These are phyloP conservation scores for Suhomyces pyralidae DNA, from an alignment of 805 yeast species.

Conservation along the genomic window DNA sequence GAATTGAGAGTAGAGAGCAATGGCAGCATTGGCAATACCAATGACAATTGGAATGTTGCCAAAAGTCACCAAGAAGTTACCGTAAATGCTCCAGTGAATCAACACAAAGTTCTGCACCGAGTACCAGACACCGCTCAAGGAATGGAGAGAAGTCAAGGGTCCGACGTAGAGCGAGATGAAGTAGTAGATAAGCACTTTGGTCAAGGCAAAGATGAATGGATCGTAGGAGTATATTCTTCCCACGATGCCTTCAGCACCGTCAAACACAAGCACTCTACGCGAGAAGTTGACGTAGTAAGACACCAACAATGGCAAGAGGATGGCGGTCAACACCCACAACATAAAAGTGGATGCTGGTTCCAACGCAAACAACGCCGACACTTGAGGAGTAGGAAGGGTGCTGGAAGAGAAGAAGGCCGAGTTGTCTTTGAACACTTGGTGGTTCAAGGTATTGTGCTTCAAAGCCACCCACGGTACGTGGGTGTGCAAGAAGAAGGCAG, in stretches of 20 bases:
- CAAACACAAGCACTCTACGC: constrained; percentile 32
- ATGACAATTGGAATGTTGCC: constrained; percentile 48
- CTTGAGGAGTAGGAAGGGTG: constrained; percentile 32
- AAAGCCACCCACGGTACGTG: constrained; percentile 36
- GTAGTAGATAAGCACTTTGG: constrained; percentile 44
- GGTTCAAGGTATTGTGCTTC: constrained; percentile 34
- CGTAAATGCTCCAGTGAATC: constrained; percentile 36
- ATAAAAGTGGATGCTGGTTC: constrained; percentile 28
- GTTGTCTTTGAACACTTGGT: constrained; percentile 34
- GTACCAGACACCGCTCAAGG: constrained; percentile 23
- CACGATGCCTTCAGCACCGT: constrained; percentile 31
- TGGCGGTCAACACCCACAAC: constrained; percentile 42
- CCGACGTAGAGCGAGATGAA: constrained; percentile 33
- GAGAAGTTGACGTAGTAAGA: constrained; percentile 55
- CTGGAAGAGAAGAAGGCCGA: constrained; percentile 20
- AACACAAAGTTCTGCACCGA: constrained; percentile 29
- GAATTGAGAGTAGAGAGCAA: constrained; percentile 52
- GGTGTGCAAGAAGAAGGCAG: constrained; percentile 27
- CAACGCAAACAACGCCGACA: constrained; percentile 25
- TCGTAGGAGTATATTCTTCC: constrained; percentile 44
- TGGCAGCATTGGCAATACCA: constrained; percentile 43
- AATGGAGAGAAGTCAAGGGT: constrained; percentile 23
- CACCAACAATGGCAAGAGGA: constrained; percentile 38
- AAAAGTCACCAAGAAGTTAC: constrained; percentile 35
- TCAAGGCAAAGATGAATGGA: constrained; percentile 47